Conservation (phyloP, 768 basidiomycete genomes). For the Boletellus ananas region DNA sequence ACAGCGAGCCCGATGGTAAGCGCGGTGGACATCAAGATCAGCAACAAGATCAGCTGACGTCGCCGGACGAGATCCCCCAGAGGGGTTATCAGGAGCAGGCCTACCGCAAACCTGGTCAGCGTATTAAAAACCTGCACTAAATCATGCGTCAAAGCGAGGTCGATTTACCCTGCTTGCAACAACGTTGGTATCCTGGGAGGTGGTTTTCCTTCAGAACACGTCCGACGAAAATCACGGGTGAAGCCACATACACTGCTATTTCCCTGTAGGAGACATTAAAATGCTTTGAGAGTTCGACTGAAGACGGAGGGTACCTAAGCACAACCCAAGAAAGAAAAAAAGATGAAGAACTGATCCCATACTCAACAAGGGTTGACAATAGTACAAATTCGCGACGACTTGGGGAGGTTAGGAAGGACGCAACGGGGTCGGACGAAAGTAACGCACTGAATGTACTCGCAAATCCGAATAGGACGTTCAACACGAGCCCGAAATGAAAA, state of each 20-base stretch:
- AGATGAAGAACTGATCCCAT: constrained; percentile 17
- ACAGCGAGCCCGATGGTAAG: constrained; percentile 72
- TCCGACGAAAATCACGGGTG: constrained; percentile 34
- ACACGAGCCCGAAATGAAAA: constrained; percentile 47
- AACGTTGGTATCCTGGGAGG: constrained; percentile 62
- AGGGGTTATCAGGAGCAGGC: constrained; percentile 73
- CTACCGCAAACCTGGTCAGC: constrained; percentile 57
- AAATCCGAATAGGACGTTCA: constrained; percentile 55
- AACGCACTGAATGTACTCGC: constrained; percentile 61
- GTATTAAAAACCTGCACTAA: neutral
- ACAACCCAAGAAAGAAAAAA: neutral
- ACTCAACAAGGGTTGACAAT: constrained; percentile 79
- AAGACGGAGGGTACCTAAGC: neutral
- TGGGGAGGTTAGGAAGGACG: neutral
- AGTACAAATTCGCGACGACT: constrained; percentile 78
- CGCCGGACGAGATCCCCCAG: constrained; percentile 80
- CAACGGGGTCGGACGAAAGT: constrained; percentile 37
- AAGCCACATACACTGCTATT: constrained; percentile 32
- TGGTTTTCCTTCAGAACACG: constrained; percentile 47
- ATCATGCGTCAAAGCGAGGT: constrained; percentile 36
- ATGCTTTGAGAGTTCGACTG: constrained; percentile 36
- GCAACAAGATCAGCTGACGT: constrained; percentile 60
- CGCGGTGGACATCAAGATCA: constrained; percentile 51
- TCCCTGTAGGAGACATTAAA: constrained; percentile 35
- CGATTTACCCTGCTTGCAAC: constrained; percentile 67